A percentile compares a stretch with the other conserved stretches of the same genome.
These are phyloP conservation scores for Nematodospora anomalae DNA, from an alignment of 1,139 yeast genomes.

Conservation along the genomic window DNA sequence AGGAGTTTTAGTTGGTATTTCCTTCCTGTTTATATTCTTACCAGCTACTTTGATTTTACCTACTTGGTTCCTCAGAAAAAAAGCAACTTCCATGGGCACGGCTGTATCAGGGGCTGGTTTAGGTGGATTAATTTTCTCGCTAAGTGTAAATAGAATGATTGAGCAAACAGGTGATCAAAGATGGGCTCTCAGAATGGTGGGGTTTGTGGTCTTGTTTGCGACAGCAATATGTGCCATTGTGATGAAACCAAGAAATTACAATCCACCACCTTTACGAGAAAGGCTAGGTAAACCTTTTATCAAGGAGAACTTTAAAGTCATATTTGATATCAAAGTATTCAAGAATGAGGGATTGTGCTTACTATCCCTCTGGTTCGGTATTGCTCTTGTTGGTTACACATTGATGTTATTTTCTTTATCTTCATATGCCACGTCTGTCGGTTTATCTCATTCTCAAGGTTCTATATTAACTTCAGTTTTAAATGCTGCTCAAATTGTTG, in stretches of 20 bases:
- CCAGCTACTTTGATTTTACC: conserved; percentile 61
- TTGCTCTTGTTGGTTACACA: conserved; percentile 57
- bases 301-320: conserved; percentile 19
- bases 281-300: conserved; percentile 24
- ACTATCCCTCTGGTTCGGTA: conserved; percentile 55
- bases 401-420: conserved; percentile 62
- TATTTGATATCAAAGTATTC: conserved; percentile 33
- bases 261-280: conserved; percentile 25
- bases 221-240: conserved; percentile 36
- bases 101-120: conserved; percentile 63
- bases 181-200: conserved; percentile 69
- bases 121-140: conserved; percentile 62
- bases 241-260: conserved; percentile 46
- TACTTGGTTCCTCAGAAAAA: conserved; percentile 58
- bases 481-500: conserved; percentile 63
- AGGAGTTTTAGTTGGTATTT: conserved; percentile 64
- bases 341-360: conserved; percentile 39
- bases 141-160: conserved; percentile 49
- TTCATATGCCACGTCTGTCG: conserved; percentile 60
- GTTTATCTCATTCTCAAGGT: conserved; percentile 55
- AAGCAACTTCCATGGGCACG: conserved; percentile 62
- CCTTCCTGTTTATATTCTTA: conserved; percentile 58
- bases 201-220: conserved; percentile 46
- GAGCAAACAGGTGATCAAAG: conserved; percentile 53
- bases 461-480: conserved; percentile 60